Conservation (phyloP, 805 yeast genomes). For the Nakazawaea populi region DNA sequence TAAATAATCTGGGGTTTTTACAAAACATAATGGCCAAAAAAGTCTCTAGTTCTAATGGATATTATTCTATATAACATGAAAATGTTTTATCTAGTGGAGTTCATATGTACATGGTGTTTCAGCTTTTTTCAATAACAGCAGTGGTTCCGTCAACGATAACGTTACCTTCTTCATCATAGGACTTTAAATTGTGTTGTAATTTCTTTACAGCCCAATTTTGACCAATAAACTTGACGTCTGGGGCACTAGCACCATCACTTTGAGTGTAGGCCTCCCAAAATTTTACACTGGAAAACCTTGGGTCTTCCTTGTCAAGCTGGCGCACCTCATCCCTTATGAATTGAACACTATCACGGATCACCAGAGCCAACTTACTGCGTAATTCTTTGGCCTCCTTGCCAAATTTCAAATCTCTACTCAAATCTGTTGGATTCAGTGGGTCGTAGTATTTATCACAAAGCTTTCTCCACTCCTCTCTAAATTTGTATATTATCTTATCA, state of each 20-base stretch:
- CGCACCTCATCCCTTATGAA: slow-evolving; percentile 34
- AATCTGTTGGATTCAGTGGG: slow-evolving; percentile 45
- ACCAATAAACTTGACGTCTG: slow-evolving; percentile 68
- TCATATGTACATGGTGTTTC: no score
- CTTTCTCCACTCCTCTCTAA: slow-evolving; percentile 64
- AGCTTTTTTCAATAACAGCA: not conserved
- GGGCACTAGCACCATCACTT: slow-evolving; percentile 62
- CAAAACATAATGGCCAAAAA: no score
- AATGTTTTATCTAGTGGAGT: no score
- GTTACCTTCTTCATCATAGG: slow-evolving; percentile 26
- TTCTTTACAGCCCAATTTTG: slow-evolving; percentile 78
- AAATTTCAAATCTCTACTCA: slow-evolving; percentile 53
- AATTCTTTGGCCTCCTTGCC: slow-evolving; percentile 63
- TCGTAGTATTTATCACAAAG: slow-evolving; percentile 52
- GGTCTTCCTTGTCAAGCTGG: slow-evolving; percentile 56
- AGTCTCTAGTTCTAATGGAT: no score
- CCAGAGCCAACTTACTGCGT: slow-evolving; percentile 65
- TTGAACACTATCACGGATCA: slow-evolving; percentile 57
- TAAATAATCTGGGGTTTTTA: no score
- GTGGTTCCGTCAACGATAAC: slow-evolving; percentile 11
- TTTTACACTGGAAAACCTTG: slow-evolving; percentile 47
- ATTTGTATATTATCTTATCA: slow-evolving; percentile 50
- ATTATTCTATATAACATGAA: no score
- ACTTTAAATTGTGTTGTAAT: slow-evolving; percentile 41
- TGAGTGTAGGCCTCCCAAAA: slow-evolving; percentile 72